Base-by-base conservation (phyloP, 306 rosid species). In the Gastrolobium bilobum region DNA sequence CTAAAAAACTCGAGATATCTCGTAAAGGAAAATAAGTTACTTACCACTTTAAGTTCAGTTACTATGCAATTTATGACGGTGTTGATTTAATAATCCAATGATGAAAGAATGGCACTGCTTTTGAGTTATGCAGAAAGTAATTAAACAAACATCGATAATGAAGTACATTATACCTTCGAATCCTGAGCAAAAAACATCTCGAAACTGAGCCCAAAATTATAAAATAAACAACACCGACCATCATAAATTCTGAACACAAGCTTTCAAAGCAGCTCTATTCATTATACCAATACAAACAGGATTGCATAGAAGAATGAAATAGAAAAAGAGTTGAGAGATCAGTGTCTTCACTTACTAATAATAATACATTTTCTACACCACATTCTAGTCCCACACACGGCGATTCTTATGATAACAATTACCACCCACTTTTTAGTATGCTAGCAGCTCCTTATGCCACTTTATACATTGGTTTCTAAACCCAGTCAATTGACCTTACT, bases 11-110 rank as follows among this genome's bases (percentile, higher is more conserved):
- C 26, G 26, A 20, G 26, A 20, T 20, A 20, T 20, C 26, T 20
- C 26, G 0, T 20, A 20, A 20, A 20, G 26, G 26, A 20, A 20
- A 20, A 20, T 20, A 20, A 20, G 1, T 20, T 20, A 20, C 26
- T 20, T 20, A 20, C 26, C 26, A 20, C 26, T 20, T 20, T 20
- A 20, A 20, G 26, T 20, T 20, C 1, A 20, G 76, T 71, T 71
- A 10, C 26, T 10, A 5, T 60, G 37, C 14, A 7, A 60, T 44
- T 33, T 15, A 75, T 64, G 5, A 74, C 0, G 4, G 20, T 64
- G 65, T 13, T 77, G 30, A 52, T 63, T 74, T 53, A 40, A 9
- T 30, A 29, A 58, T 73, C 14, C 76, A 52, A 38, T 59, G 51
- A 62, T 3, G 6, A 75, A 75, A 54, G 42, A 50, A 7, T 37